Evolutionary conservation across 2,329 filamentous ascomycete species (phyloP), one percentile per base, ranked within the genome.

Genomic region (Fusarium sublunatum): DNA sequence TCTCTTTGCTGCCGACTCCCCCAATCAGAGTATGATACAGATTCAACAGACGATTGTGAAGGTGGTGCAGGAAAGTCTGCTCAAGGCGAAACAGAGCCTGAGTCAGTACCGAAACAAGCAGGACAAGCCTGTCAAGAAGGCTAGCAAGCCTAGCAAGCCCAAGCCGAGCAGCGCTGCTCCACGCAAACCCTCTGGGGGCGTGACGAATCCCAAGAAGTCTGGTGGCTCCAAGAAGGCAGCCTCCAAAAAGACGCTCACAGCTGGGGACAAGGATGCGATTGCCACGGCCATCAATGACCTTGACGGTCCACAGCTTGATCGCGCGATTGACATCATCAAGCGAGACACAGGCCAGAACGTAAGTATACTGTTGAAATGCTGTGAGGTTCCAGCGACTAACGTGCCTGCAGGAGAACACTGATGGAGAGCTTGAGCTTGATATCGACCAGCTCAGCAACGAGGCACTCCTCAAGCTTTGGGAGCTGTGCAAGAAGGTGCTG

Each of bases 301-400:
- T 54, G 88, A 93, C 15, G 89, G 90, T 45, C 82, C 83, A n/a
- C 88, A 92, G 66, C 90, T 97, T 72, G 85, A 89, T 45, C 87
- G 88, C 67, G 92, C 94, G 1, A 91, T 97, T 29, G 87, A 90
- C 58, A 93, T 98, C 61, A 98, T 99, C 73, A 92, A 96, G 75
- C 87, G 87, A 65, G 94, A 96, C 67, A 96, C 79, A 77, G 91
- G 81, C 79, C 91, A 78, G 82, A 90, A 82, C 82, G 95, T 80
- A 84, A 86, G 82, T 84, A 75, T 55, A 41, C n/a, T 7, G 8
- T 25, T 7, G 10, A 15, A 25, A 28, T 12, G 7, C 22, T 9
- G 4, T 41, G 42, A 19, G n/a, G 12, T 38, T 41, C n/a, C 10
- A 15, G 26, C 29, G 31, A 39, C 61, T 65, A 24, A 67, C 46